A percentile compares a stretch with the other conserved stretches of the same genome.
phyloP scores from a whole-genome alignment of 23 red algal genomes.

The Cyanidiococcus yangmingshanensis region DNA sequence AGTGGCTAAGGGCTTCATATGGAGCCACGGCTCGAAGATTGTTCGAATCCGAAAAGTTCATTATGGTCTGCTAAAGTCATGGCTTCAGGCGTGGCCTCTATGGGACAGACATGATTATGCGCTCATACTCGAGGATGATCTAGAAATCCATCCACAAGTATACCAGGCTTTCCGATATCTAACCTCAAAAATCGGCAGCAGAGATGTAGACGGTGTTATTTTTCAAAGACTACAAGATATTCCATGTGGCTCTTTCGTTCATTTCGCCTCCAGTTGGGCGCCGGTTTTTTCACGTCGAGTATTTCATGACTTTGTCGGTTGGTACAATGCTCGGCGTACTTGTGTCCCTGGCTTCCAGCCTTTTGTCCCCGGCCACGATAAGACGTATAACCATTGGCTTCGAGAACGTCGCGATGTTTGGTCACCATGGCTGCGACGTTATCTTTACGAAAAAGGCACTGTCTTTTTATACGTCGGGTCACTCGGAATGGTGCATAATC shows the following conservation, averaged over 20 bases:
- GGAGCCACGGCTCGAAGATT: constrained; percentile 6
- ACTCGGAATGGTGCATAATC: background rate
- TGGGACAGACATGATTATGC: background rate
- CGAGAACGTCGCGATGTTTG: constrained; percentile 10
- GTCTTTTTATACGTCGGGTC: background rate
- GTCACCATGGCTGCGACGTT: constrained; percentile 10
- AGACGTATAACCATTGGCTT: constrained; percentile 1
- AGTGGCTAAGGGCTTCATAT: background rate
- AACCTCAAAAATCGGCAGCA: too few species aligned
- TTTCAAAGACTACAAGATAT: background rate
- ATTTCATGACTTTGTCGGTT: background rate
- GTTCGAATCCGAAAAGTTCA: background rate
- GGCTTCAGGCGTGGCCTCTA: background rate
- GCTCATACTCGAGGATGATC: constrained; percentile 1
- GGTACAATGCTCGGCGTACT: background rate
- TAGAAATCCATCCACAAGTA: background rate
- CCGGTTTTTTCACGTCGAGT: background rate
- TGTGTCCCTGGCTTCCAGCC: background rate
- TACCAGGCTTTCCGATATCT: background rate
- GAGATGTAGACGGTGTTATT: background rate
- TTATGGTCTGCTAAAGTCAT: background rate
- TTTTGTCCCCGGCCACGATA: background rate
- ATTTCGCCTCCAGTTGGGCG: constrained; percentile 16
- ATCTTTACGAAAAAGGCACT: background rate
- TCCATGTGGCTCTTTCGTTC: background rate